These are phyloP conservation scores for Agaricus blazei DNA, from an alignment of 768 basidiomycete species.

Conservation along the genomic window DNA sequence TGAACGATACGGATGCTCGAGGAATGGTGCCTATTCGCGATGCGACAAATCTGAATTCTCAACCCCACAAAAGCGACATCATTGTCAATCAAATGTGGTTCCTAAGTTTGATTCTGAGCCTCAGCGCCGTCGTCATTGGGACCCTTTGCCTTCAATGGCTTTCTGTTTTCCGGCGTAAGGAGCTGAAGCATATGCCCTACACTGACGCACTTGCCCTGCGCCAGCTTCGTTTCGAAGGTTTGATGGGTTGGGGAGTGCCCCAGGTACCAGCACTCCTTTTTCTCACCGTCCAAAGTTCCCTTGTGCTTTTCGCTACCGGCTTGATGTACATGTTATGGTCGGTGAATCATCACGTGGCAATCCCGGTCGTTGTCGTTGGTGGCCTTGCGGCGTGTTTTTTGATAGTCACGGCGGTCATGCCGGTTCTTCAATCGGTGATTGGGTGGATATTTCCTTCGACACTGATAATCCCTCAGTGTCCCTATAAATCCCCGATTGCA, in stretches of 20 bases:
- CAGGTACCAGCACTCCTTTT: conserved; percentile 1
- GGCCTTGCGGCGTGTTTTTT: not conserved
- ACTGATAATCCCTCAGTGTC: conserved; percentile 3
- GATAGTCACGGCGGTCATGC: not conserved
- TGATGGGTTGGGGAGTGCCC: conserved; percentile 6
- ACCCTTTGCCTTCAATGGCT: conserved; percentile 10
- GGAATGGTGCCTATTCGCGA: not conserved
- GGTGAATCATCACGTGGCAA: not conserved
- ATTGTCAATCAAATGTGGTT: conserved; percentile 9
- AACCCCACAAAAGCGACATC: not conserved
- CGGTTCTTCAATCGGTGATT: not conserved
- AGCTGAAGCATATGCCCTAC: not conserved
- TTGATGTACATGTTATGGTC: conserved; percentile 5
- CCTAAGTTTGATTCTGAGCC: conserved; percentile 7
- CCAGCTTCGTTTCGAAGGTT: conserved; percentile 6
- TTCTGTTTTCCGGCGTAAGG: not conserved
- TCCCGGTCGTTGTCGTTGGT: conserved; percentile 4
- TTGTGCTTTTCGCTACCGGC: conserved; percentile 6
- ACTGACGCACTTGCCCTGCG: conserved; percentile 7
- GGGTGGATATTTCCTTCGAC: not conserved
- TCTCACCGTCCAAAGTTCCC: conserved; percentile 1
- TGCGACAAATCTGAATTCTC: not conserved
- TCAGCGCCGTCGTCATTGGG: conserved; percentile 1
- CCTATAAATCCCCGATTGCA: conserved; percentile 5
- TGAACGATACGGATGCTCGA: not conserved